Base-by-base conservation (phyloP, 106 monocot genomes). In the Apostasia ramifera region DNA sequence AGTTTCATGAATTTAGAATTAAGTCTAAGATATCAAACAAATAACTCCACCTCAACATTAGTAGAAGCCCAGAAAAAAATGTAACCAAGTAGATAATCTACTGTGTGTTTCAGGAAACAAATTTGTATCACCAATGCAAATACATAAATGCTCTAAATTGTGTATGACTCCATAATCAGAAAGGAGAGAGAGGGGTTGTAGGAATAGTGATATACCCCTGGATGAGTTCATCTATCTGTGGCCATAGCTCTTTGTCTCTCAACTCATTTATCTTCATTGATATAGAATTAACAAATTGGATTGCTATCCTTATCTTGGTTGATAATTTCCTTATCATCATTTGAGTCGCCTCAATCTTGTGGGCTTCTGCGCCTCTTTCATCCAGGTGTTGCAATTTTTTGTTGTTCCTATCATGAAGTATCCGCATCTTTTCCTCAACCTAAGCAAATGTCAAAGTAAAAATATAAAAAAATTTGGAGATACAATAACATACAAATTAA, bases 161-260 rank as follows among this genome's bases (percentile, higher is more conserved):
- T 58, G 39, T 5, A 58, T 58, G 58, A 58, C 58, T 7, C 26
- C 6, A 58, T 58, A 7, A 6, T 2, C 1, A 45, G 47, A 47
- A 8, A 26, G 26, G 26, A 26, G 26, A 26, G 26, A 26, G 26
- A 26, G 26, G 26, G 26, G 26, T 0, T 26, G 26, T 6, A 6
- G 52, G 52, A 68, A n/a, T 12, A 67, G 53, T 61, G 42, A 72
- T 70, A 75, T 92, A 99, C 98, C 93, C 88, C 53, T 72, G 75
- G 63, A 93, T 88, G 67, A 99, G 77, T 69, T 82, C 87, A 55
- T 72, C 58, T 46, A 90, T 75, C 72, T 88, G 90, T 9, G 90
- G 98, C 82, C 87, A 93, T 52, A 99, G 72, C 59, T 99, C 98
- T 63, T 90, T 88, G 78, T 93, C 90, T 74, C 98, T 79, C 64